Evolutionary conservation across 345 rosid genomes (phyloP).

Genomic region (Acer negundo): DNA sequence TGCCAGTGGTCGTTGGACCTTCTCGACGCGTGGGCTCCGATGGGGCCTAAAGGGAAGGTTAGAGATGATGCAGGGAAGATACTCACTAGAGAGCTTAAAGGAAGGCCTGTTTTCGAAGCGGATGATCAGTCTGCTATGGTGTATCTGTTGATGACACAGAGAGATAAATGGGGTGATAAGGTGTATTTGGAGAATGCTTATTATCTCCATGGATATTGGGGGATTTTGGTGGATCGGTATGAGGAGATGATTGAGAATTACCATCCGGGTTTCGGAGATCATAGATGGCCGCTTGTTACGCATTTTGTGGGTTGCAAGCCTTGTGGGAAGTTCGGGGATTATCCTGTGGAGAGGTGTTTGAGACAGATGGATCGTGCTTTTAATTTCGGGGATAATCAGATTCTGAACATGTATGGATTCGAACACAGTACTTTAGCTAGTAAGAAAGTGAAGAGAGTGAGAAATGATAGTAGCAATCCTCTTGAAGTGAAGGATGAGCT

Average conservation of each 20-base stretch:
- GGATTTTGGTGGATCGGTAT: conserved; percentile 58
- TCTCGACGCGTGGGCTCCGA: conserved; percentile 56
- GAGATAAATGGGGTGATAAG: conserved; percentile 53
- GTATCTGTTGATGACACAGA: conserved; percentile 51
- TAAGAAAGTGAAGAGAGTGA: conserved; percentile 43
- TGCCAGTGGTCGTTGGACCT: conserved; percentile 56
- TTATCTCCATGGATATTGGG: conserved; percentile 69
- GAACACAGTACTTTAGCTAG: conserved; percentile 42
- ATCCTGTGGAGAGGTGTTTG: conserved; percentile 62
- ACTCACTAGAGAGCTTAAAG: conserved; percentile 53
- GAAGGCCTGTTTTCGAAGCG: conserved; percentile 58
- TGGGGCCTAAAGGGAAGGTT: conserved; percentile 64
- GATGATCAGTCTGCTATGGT: conserved; percentile 77
- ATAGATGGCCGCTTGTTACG: conserved; percentile 64
- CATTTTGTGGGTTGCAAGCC: conserved; percentile 73
- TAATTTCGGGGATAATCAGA: conserved; percentile 61
- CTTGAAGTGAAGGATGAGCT: conserved; percentile 43
- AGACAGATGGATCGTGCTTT: conserved; percentile 70
- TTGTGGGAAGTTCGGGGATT: conserved; percentile 67
- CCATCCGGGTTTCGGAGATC: conserved; percentile 63
- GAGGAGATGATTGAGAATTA: conserved; percentile 73
- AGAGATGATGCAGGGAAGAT: conserved; percentile 64
- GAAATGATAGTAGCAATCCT: conserved; percentile 46
- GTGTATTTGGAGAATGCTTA: conserved; percentile 57
- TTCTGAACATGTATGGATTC: conserved; percentile 60